phyloP scores from a whole-genome alignment of 495 filamentous ascomycete genomes.

The Pseudomonodictys pantanalensis region DNA sequence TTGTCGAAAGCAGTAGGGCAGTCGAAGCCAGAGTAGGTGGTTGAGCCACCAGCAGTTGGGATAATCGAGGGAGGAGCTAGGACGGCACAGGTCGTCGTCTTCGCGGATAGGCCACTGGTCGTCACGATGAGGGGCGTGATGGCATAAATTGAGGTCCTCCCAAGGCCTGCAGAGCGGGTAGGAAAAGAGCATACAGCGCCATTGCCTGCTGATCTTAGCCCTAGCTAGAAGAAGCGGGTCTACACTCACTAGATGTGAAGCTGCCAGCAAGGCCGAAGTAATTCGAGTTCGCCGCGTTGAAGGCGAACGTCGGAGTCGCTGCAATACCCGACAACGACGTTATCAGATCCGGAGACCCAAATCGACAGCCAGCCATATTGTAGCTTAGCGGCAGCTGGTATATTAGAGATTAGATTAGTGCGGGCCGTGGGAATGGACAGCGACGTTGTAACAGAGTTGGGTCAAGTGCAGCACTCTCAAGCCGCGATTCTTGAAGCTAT shows the following conservation, averaged over 20 bases:
- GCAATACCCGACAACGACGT: conserved; percentile 1
- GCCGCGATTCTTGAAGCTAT: too few species aligned
- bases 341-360: conserved; percentile 14
- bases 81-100: conserved; percentile 18
- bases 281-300: conserved; percentile 7
- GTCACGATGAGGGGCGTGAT: conserved; percentile 22
- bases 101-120: not conserved
- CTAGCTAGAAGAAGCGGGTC: not conserved
- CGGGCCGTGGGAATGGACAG: too few species aligned
- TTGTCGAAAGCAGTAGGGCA: conserved; percentile 13
- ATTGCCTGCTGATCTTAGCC: not conserved
- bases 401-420: too few species aligned
- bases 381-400: too few species aligned
- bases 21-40: conserved; percentile 15
- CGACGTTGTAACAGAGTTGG: too few species aligned
- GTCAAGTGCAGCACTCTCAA: too few species aligned
- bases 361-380: conserved; percentile 11
- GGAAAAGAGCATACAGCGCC: conserved; percentile 18
- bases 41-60: not conserved
- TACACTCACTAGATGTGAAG: conserved; percentile 3
- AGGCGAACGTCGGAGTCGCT: conserved; percentile 15
- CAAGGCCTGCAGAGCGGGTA: conserved; percentile 5
- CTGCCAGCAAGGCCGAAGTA: conserved; percentile 10
- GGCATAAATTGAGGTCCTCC: conserved; percentile 9
- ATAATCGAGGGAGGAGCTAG: conserved; percentile 19